Percentiles rank a stretch among this genome's conserved stretches.
Conservation (phyloP, 352 stramenopile species). For the Lagenidium sp. region DNA sequence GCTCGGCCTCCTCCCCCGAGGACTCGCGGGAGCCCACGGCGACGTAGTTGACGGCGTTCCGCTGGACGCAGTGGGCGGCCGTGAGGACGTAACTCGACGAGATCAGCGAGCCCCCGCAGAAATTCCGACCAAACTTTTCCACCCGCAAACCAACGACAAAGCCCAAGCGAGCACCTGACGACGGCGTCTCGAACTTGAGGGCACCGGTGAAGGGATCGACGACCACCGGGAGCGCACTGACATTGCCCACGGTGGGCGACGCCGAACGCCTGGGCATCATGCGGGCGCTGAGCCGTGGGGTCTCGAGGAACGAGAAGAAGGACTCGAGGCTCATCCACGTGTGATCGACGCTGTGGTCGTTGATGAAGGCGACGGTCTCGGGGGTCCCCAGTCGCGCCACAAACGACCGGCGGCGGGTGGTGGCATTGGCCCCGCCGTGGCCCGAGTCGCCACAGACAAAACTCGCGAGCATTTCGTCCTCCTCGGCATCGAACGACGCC, state of each 20-base stretch:
- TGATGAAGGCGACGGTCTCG: slow-evolving; percentile 14
- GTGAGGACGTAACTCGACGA: slow-evolving; percentile 33
- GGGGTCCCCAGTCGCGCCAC: too few species aligned
- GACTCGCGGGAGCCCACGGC: slow-evolving; percentile 21
- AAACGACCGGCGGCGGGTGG: too few species aligned
- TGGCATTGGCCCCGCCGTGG: too few species aligned
- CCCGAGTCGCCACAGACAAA: too few species aligned
- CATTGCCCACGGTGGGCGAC: not conserved
- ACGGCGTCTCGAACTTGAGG: slow-evolving; percentile 11
- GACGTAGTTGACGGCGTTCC: slow-evolving; percentile 18
- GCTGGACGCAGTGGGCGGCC: slow-evolving; percentile 25
- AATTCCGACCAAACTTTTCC: slow-evolving; percentile 21
- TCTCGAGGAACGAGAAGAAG: not conserved
- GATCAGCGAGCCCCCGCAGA: slow-evolving; percentile 36
- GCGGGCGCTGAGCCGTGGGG: not conserved
- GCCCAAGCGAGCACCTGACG: slow-evolving; percentile 11
- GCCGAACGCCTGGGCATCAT: too few species aligned
- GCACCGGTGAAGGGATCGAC: slow-evolving; percentile 4
- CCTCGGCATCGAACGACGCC: too few species aligned
- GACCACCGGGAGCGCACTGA: not conserved
- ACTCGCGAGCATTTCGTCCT: too few species aligned
- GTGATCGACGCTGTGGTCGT: slow-evolving; percentile 11
- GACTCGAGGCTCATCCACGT: not conserved
- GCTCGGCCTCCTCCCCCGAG: slow-evolving; percentile 17
- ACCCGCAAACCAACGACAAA: slow-evolving; percentile 27